Evolutionary conservation across 441 rosid genomes (phyloP).

Genomic region (Pelargonium myrrhifolium): DNA sequence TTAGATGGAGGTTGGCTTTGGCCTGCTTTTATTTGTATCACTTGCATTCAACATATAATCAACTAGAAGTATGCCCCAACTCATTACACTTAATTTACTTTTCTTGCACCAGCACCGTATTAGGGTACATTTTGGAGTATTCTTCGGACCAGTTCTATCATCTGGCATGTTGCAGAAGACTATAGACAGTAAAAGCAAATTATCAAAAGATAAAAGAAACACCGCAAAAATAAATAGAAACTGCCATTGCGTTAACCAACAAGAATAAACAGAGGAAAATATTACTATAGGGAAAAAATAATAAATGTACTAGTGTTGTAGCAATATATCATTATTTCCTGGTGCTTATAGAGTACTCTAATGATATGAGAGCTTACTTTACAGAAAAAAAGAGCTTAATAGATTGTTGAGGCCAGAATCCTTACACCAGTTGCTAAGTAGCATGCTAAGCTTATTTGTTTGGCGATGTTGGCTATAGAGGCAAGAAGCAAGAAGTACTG

Average conservation of each 20-base stretch:
- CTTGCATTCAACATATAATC: not conserved
- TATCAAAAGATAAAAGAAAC: not conserved
- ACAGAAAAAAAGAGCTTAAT: conserved; percentile 9
- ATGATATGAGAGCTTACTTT: not conserved
- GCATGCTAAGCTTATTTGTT: conserved; percentile 84
- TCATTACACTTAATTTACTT: not conserved
- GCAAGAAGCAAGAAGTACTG: conserved; percentile 77
- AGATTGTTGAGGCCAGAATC: conserved; percentile 19
- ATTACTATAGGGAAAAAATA: not conserved
- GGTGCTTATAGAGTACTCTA: not conserved
- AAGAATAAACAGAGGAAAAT: not conserved
- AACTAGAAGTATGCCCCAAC: not conserved
- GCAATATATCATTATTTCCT: not conserved
- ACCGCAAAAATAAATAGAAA: not conserved
- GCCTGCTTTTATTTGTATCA: not conserved
- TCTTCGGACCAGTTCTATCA: no score
- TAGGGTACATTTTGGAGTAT: no score
- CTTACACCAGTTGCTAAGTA: conserved; percentile 85
- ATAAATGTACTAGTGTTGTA: not conserved
- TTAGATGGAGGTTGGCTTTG: not conserved
- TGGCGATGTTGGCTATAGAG: conserved; percentile 71
- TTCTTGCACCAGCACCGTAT: not conserved
- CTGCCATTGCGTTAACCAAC: not conserved
- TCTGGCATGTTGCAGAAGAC: no score
- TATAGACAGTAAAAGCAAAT: no score